phyloP scores from a whole-genome alignment of 306 rosid species.

The Dicorynia guianensis region DNA sequence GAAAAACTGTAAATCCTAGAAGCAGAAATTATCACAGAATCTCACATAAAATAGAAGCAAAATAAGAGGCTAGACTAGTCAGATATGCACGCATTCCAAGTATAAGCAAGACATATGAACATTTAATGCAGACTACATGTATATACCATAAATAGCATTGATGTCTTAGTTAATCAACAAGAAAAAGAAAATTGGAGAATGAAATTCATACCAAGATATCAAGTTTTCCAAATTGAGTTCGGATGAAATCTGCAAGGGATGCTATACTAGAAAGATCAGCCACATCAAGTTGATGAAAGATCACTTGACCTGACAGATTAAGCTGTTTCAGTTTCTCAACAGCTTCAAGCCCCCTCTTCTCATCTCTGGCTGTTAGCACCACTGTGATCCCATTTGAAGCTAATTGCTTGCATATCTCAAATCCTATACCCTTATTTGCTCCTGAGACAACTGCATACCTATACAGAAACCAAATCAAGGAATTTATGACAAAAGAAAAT shows the following conservation, averaged over 20 bases:
- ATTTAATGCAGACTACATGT: neutral
- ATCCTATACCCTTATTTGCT: no score
- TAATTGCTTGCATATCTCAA: no score
- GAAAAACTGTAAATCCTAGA: slow-evolving; percentile 1
- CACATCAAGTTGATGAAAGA: slow-evolving; percentile 53
- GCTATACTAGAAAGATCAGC: slow-evolving; percentile 31
- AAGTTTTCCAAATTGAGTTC: slow-evolving; percentile 41
- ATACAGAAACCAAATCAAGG: no score
- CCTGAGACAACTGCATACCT: no score
- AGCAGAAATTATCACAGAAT: neutral
- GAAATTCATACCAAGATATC: slow-evolving; percentile 52
- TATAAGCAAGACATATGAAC: neutral
- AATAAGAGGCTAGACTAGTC: neutral
- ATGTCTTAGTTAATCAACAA: neutral
- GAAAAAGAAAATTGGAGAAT: neutral
- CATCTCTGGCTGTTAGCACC: no score
- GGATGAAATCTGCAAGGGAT: slow-evolving; percentile 40
- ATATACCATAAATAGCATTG: neutral
- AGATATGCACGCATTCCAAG: neutral
- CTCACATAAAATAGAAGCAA: no score
- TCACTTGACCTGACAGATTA: no score
- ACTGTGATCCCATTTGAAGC: no score
- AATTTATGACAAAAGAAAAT: no score
- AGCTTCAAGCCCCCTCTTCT: no score
- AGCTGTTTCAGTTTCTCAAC: no score